Conservation (phyloP, 2,329 filamentous ascomycete genomes). For the Mariannaea elegans region DNA sequence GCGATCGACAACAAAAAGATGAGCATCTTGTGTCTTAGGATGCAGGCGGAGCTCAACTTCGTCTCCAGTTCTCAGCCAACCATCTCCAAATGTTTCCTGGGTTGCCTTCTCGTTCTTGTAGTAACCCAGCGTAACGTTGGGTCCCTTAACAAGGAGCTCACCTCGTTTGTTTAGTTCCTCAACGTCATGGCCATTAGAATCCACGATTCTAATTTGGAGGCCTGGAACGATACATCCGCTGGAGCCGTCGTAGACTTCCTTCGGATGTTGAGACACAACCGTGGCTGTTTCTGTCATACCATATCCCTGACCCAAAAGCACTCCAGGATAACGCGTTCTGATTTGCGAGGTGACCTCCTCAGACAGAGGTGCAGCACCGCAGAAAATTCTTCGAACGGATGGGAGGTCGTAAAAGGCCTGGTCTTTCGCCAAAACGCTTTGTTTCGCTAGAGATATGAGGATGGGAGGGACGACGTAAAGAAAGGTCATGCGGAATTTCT, state of each 20-base stretch:
- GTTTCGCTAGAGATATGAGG: constrained; percentile 22
- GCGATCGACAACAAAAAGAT: not conserved
- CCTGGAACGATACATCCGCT: not conserved
- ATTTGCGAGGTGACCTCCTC: not conserved
- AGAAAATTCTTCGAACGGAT: constrained; percentile 25
- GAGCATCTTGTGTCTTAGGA: not conserved
- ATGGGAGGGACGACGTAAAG: constrained; percentile 30
- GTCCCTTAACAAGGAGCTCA: not conserved
- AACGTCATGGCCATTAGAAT: not conserved
- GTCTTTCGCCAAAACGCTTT: constrained; percentile 16
- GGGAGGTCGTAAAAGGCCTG: constrained; percentile 19
- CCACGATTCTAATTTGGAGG: not conserved
- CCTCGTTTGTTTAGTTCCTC: not conserved
- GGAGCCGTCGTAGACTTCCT: not conserved
- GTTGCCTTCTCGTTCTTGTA: not conserved
- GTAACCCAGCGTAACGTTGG: not conserved
- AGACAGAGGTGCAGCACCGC: not conserved
- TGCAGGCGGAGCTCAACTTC: not conserved
- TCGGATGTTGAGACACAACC: not conserved
- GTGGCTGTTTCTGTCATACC: not conserved
- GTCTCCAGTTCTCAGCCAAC: not conserved
- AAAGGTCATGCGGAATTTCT: constrained; percentile 30
- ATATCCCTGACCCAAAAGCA: not conserved
- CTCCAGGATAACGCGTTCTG: not conserved
- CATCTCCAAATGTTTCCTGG: not conserved